Percentiles rank a stretch among this genome's conserved stretches.
These are phyloP conservation scores for Xylariaceae sp. DNA, from an alignment of 2,329 filamentous ascomycete genomes.

Conservation along the genomic window DNA sequence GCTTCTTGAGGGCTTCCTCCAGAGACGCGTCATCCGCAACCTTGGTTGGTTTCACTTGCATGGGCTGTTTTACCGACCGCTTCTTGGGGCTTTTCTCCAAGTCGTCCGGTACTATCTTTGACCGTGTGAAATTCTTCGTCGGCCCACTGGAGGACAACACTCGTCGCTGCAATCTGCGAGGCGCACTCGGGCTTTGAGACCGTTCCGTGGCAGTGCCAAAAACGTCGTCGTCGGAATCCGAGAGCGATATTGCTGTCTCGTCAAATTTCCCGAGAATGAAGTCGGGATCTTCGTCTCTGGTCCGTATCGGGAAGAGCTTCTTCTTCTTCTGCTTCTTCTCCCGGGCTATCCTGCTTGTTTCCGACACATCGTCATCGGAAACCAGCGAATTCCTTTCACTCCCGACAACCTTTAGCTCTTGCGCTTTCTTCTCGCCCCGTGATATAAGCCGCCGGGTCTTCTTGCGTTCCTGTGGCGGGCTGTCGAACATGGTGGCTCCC, in stretches of 20 bases:
- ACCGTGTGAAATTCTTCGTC: constrained; percentile 11
- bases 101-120: constrained; percentile 6
- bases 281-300: constrained; percentile 23
- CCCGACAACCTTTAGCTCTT: neutral
- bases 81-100: constrained; percentile 12
- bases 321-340: constrained; percentile 12
- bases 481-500: constrained; percentile 7
- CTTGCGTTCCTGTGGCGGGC: constrained; percentile 11
- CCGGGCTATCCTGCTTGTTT: too few relatives aligned
- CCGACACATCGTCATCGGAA: constrained; percentile 10
- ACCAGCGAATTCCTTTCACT: constrained; percentile 4
- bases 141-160: constrained; percentile 18
- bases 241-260: constrained; percentile 15
- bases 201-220: constrained; percentile 15
- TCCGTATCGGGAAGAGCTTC: constrained; percentile 3
- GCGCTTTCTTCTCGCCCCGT: constrained; percentile 5
- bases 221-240: constrained; percentile 19
- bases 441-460: constrained; percentile 10
- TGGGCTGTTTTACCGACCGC: constrained; percentile 10
- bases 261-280: constrained; percentile 17
- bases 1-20: constrained; percentile 29
- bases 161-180: constrained; percentile 17
- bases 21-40: constrained; percentile 16
- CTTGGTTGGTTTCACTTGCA: constrained; percentile 10
- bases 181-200: constrained; percentile 17